These are phyloP conservation scores for Podaxis mareebaensis DNA, from an alignment of 768 basidiomycete species.

Conservation along the genomic window DNA sequence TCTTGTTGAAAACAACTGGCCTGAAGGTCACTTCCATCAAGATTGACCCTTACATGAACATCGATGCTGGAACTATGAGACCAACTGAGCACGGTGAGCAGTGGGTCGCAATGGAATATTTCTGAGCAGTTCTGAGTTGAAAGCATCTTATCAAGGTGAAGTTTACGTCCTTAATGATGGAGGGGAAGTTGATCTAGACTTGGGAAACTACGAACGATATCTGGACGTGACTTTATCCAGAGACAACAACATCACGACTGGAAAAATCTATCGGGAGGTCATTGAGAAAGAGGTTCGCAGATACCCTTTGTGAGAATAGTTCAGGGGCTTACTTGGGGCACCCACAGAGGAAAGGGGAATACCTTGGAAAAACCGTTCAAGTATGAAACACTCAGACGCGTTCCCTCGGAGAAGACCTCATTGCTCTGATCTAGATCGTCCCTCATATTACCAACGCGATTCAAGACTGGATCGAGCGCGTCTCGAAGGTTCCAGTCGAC, in stretches of 20 bases:
- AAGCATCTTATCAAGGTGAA: conserved; percentile 61
- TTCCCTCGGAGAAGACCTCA: neutral
- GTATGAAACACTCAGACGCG: conserved; percentile 37
- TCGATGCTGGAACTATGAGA: conserved; percentile 98
- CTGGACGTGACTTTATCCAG: conserved; percentile 90
- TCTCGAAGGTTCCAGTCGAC: conserved; percentile 92
- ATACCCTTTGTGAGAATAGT: neutral
- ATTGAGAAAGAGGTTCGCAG: conserved; percentile 90
- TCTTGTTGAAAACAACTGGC: conserved; percentile 92
- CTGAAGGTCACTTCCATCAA: conserved; percentile 99
- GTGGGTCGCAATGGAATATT: neutral
- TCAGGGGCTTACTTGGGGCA: conserved; percentile 6
- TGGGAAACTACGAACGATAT: conserved; percentile 99
- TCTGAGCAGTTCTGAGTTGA: neutral
- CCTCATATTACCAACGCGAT: conserved; percentile 97
- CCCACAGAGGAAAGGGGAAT: conserved; percentile 75
- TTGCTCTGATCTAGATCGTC: conserved; percentile 61
- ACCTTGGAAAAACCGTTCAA: conserved; percentile 97
- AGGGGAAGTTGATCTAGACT: conserved; percentile 95
- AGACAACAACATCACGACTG: conserved; percentile 98
- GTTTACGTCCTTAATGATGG: conserved; percentile 98
- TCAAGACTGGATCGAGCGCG: conserved; percentile 97
- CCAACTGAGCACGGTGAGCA: conserved; percentile 94
- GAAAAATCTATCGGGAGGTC: conserved; percentile 95
- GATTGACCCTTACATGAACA: conserved; percentile 99